Percentiles rank a stretch among this genome's conserved stretches.
These are phyloP conservation scores for Yarrowia sp. DNA, from an alignment of 805 yeast species.

Conservation along the genomic window DNA sequence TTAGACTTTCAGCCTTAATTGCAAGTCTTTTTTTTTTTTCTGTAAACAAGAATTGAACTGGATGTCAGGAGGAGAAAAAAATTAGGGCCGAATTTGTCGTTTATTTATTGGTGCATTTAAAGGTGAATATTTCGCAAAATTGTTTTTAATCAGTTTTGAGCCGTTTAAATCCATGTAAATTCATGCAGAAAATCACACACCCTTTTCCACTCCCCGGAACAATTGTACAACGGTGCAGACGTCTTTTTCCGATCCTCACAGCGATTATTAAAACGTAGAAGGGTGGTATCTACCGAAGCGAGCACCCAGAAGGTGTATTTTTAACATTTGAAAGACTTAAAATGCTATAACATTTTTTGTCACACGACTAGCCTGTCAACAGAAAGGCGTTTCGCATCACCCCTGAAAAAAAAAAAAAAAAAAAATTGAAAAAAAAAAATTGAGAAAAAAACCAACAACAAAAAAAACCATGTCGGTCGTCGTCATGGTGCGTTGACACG, in stretches of 20 bases:
- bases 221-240: conserved; percentile 10
- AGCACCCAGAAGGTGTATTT: not conserved
- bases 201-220: not conserved
- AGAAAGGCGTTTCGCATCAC: too few relatives aligned
- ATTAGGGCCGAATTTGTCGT: conserved; percentile 2
- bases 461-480: not conserved
- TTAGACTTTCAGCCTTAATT: not conserved
- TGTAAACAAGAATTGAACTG: conserved; percentile 35
- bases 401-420: too few relatives aligned
- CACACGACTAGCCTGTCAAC: too few relatives aligned
- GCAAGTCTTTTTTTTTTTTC: conserved; percentile 8
- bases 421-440: too few relatives aligned
- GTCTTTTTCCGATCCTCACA: not conserved
- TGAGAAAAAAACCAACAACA: too few relatives aligned
- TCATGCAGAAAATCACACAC: not conserved
- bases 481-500: conserved; percentile 18
- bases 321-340: too few relatives aligned
- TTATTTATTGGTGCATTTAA: not conserved
- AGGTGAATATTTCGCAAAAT: not conserved
- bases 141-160: not conserved
- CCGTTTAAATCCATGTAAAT: not conserved
- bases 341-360: too few relatives aligned
- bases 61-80: conserved; percentile 11
- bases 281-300: not conserved
- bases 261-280: conserved; percentile 16